These are phyloP conservation scores for Phytophthora rubi DNA, from an alignment of 352 stramenopile genomes.

Conservation along the genomic window DNA sequence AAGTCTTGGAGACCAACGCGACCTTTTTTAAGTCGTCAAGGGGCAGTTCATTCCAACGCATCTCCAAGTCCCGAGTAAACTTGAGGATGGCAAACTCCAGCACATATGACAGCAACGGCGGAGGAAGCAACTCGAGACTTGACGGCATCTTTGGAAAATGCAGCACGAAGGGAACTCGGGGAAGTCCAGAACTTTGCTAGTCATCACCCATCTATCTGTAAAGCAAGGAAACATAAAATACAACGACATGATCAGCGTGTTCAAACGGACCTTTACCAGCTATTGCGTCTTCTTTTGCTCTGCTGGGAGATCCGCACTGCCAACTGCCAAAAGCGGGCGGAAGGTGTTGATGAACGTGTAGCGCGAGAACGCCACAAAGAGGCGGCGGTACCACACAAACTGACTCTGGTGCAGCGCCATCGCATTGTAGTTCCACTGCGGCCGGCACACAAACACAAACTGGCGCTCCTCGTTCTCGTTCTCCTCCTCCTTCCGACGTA, in stretches of 20 bases:
- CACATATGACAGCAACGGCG: neutral
- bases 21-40: neutral
- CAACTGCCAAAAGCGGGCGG: slow-evolving; percentile 43
- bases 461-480: slow-evolving; percentile 24
- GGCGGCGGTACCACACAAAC: slow-evolving; percentile 97
- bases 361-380: slow-evolving; percentile 95
- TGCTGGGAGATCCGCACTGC: slow-evolving; percentile 20
- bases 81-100: neutral
- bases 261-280: neutral
- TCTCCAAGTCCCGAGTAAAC: neutral
- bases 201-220: too few species aligned
- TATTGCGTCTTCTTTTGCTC: slow-evolving; percentile 47
- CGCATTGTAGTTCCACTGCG: slow-evolving; percentile 86
- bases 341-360: slow-evolving; percentile 96
- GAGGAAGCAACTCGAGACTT: neutral
- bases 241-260: too few species aligned
- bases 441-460: slow-evolving; percentile 67
- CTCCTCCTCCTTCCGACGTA: slow-evolving; percentile 14
- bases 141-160: neutral
- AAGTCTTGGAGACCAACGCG: slow-evolving; percentile 3
- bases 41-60: too few species aligned
- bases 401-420: slow-evolving; percentile 94
- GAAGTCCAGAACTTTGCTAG: too few species aligned
- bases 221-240: too few species aligned
- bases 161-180: neutral